Percentiles rank a stretch among this genome's conserved stretches.
phyloP scores from a whole-genome alignment of 352 stramenopile genomes.

The Phytophthora macrochlamydospora region DNA sequence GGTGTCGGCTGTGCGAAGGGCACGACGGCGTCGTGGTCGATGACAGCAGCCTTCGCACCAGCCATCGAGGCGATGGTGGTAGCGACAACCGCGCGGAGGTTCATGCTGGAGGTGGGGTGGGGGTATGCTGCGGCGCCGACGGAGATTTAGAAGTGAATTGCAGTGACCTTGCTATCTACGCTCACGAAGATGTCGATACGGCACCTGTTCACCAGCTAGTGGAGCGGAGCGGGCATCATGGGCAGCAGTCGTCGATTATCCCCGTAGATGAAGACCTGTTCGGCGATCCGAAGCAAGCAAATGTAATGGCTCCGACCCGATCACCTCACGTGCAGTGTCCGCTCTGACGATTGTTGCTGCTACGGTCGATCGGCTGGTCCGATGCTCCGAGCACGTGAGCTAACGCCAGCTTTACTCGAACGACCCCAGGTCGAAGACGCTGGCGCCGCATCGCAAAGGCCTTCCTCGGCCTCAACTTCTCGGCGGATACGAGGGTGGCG shows the following conservation, averaged over 20 bases:
- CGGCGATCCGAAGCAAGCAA: background rate
- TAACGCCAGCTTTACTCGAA: background rate
- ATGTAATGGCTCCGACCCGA: conserved; percentile 1
- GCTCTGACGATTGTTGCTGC: background rate
- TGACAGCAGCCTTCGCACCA: conserved; percentile 3
- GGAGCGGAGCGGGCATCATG: background rate
- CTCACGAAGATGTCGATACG: conserved; percentile 12
- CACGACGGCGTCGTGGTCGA: conserved; percentile 18
- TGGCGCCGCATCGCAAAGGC: no score
- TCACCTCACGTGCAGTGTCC: background rate
- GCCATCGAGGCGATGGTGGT: background rate
- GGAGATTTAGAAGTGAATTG: conserved; percentile 11
- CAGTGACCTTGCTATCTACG: background rate
- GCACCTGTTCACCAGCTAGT: background rate
- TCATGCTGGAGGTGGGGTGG: conserved; percentile 3
- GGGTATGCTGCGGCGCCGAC: background rate
- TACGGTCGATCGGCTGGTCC: background rate
- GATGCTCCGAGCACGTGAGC: background rate
- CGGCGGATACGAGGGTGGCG: background rate
- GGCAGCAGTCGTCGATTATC: no score
- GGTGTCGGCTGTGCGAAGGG: conserved; percentile 1
- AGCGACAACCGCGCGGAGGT: conserved; percentile 1
- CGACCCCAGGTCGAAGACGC: no score
- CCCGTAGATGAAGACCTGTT: no score
- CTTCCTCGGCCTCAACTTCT: background rate